Percentiles rank a stretch among this genome's conserved stretches.
These are phyloP conservation scores for Coemansia sp. DNA, from an alignment of 192 early-diverging fungal species.

Conservation along the genomic window DNA sequence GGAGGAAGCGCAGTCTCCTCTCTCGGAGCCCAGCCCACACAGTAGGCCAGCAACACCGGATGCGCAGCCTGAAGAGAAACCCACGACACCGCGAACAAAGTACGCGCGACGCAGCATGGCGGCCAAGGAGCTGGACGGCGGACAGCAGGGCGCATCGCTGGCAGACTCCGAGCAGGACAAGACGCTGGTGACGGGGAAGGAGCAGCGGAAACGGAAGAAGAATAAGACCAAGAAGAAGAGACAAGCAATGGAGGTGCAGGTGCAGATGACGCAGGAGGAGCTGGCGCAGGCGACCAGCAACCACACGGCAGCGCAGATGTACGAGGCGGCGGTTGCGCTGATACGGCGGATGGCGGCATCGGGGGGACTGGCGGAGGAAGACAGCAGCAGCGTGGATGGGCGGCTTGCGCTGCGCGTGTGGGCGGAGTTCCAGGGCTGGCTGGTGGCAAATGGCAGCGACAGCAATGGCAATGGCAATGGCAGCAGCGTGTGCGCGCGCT, in stretches of 20 bases:
- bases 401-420: slow-evolving; percentile 23
- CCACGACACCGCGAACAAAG: not conserved
- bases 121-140: not conserved
- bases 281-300: not conserved
- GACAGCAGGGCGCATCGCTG: not conserved
- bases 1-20: no score
- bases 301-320: slow-evolving; percentile 9
- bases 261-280: slow-evolving; percentile 6
- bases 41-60: no score
- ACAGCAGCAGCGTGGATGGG: slow-evolving; percentile 1
- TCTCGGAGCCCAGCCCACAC: no score
- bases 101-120: not conserved
- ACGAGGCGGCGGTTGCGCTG: not conserved
- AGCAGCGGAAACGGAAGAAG: not conserved
- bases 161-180: not conserved
- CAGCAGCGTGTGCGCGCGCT: not conserved
- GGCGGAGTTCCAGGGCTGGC: slow-evolving; percentile 37
- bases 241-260: not conserved
- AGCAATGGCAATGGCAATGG: not conserved
- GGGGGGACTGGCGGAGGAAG: not conserved
- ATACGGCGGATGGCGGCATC: slow-evolving; percentile 15
- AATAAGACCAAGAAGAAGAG: not conserved
- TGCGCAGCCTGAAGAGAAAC: not conserved
- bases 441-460: not conserved
- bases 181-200: not conserved